These are phyloP conservation scores for Aureobasidium melanogenum DNA, from an alignment of 2,329 filamentous ascomycete genomes.

Conservation along the genomic window DNA sequence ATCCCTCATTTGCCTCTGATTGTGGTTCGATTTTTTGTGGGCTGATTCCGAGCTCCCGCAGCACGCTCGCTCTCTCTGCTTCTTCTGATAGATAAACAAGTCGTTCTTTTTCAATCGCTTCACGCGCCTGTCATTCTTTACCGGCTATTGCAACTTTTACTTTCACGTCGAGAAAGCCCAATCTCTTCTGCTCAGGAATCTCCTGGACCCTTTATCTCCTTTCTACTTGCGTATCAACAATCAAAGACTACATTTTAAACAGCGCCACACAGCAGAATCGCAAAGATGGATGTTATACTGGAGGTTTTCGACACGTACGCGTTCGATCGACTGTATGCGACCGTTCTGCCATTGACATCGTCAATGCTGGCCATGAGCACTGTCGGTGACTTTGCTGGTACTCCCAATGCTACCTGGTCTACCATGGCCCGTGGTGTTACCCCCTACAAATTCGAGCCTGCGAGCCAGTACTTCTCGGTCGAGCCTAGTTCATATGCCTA, in stretches of 20 bases:
- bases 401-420: conserved; percentile 48
- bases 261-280: conserved; percentile 21
- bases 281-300: conserved; percentile 78
- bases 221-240: background rate
- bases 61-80: conserved; percentile 1
- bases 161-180: background rate
- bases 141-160: background rate
- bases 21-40: conserved; percentile 11
- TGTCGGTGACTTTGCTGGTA: conserved; percentile 38
- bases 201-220: background rate
- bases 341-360: conserved; percentile 51
- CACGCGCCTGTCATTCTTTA: conserved; percentile 7
- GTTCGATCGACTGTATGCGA: conserved; percentile 71
- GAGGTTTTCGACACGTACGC: conserved; percentile 75
- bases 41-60: conserved; percentile 2
- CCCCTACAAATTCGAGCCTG: conserved; percentile 60
- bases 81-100: conserved; percentile 10
- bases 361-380: conserved; percentile 46
- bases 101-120: conserved; percentile 8
- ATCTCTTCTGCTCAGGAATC: background rate
- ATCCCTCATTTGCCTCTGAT: conserved; percentile 10
- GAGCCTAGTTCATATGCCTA: conserved; percentile 69
- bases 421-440: conserved; percentile 35
- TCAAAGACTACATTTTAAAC: background rate
- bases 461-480: conserved; percentile 60